phyloP scores from a whole-genome alignment of 208 protist species.

The Crithidia brevicula region DNA sequence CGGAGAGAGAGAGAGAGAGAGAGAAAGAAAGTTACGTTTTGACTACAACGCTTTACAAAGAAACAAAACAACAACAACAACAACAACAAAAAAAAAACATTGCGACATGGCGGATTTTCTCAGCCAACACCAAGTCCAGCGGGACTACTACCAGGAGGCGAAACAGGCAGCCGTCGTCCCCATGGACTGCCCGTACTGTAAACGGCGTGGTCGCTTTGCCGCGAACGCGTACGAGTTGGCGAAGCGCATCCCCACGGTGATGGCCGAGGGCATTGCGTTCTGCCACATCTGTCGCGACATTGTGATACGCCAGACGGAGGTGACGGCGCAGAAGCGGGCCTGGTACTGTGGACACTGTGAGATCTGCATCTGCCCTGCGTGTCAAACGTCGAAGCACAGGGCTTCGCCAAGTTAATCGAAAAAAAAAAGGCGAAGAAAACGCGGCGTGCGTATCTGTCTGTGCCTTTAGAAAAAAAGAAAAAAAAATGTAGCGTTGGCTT shows the following conservation, averaged over 20 bases:
- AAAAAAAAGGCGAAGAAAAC: not conserved
- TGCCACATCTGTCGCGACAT: conserved; percentile 35
- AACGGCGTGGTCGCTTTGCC: conserved; percentile 48
- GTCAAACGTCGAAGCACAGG: too few species aligned
- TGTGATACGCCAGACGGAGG: conserved; percentile 16
- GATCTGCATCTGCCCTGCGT: conserved; percentile 48
- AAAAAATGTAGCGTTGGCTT: too few species aligned
- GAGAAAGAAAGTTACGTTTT: not conserved
- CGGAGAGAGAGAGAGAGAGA: too few species aligned
- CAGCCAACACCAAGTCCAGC: conserved; percentile 24
- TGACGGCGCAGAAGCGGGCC: conserved; percentile 22
- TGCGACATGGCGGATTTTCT: conserved; percentile 13
- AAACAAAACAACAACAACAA: too few species aligned
- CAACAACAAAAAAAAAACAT: not conserved
- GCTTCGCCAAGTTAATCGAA: too few species aligned
- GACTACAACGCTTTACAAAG: too few species aligned
- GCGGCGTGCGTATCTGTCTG: too few species aligned
- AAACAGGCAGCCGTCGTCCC: conserved; percentile 25
- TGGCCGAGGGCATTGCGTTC: conserved; percentile 32
- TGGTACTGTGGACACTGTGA: conserved; percentile 75
- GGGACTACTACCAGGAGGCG: conserved; percentile 73
- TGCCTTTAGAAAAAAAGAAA: not conserved
- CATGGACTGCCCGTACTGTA: conserved; percentile 64
- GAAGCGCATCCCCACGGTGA: conserved; percentile 47
- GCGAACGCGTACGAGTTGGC: conserved; percentile 66